Evolutionary conservation across 352 stramenopile species (phyloP), one percentile per base, ranked within the genome.

Genomic region (Paralagenidium karlingii): DNA sequence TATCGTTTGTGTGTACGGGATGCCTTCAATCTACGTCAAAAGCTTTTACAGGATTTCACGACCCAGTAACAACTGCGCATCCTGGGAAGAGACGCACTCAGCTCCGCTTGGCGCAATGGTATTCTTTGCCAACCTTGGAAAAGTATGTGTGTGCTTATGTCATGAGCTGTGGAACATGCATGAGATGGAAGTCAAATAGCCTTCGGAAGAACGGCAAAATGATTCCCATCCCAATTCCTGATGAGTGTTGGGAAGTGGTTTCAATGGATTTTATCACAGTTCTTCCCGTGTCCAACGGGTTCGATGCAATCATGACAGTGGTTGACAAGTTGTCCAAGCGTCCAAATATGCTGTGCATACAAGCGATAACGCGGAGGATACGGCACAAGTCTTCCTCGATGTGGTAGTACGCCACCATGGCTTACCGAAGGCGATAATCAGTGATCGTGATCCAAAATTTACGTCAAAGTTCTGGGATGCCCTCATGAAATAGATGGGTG

Each of bases 191-290:
- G 34, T 44, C 49, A 15, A 61, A 33, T 25, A 62, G 45, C 19
- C 32, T 10, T 3, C n/a, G 22, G 1, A 47, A 46, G 3, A 58
- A 61, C 36, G 38, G 42, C 5, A 43, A 44, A n/a, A 49, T 62
- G 36, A 49, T 54, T 8, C 43, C 43, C 0, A 56, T 58, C 41
- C 32, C 40, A 2, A 44, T 44, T 20, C 43, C 53, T 15, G 16
- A 43, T 2, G 32, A 53, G 42, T 49, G 38, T 11, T 65, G 47
- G 51, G 19, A 53, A 27, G 37, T 50, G 25, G 52, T 60, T 7
- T 56, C 45, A 9, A 59, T 55, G 30, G 46, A 58, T 26, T 58
- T 58, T 13, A 49, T 64, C 10, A 56, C 49, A 5, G 46, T 43
- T 18, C 29, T 60, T 22, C 49, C 45, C 8, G 41, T 15, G 5